Evolutionary conservation across 495 filamentous ascomycete species (phyloP).

Genomic region (Apodospora peruviana): DNA sequence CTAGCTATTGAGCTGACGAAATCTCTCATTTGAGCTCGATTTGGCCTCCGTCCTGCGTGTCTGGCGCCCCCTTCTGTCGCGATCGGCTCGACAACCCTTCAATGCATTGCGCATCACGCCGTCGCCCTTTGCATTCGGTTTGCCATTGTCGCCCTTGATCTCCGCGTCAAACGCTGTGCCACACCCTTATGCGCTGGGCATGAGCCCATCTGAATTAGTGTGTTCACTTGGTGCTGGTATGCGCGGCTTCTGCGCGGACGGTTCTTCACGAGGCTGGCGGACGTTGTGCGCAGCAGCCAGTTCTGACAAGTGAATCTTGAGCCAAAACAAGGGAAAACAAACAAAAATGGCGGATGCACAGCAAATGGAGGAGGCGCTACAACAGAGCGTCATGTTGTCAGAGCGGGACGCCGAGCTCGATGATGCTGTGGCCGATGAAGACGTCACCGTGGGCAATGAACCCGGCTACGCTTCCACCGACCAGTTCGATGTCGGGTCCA

Average conservation of each 20-base stretch:
- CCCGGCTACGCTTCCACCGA: constrained; percentile 28
- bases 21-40: neutral
- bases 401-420: constrained; percentile 35
- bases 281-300: neutral
- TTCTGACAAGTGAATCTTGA: neutral
- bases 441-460: constrained; percentile 30
- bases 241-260: constrained; percentile 10
- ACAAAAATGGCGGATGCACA: constrained; percentile 41
- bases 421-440: constrained; percentile 15
- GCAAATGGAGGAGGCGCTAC: constrained; percentile 46
- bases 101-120: constrained; percentile 13
- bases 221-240: constrained; percentile 10
- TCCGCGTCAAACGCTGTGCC: neutral
- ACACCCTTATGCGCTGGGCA: constrained; percentile 13
- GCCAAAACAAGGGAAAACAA: constrained; percentile 7
- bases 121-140: neutral
- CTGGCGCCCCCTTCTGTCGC: constrained; percentile 2
- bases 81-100: neutral
- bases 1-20: neutral
- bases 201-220: constrained; percentile 7
- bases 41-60: constrained; percentile 7
- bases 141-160: neutral
- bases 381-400: constrained; percentile 42
- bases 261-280: constrained; percentile 16
- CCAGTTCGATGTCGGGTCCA: constrained; percentile 41